phyloP scores from a whole-genome alignment of 1,284 basidiomycete species.

The Tausonia pullulans region DNA sequence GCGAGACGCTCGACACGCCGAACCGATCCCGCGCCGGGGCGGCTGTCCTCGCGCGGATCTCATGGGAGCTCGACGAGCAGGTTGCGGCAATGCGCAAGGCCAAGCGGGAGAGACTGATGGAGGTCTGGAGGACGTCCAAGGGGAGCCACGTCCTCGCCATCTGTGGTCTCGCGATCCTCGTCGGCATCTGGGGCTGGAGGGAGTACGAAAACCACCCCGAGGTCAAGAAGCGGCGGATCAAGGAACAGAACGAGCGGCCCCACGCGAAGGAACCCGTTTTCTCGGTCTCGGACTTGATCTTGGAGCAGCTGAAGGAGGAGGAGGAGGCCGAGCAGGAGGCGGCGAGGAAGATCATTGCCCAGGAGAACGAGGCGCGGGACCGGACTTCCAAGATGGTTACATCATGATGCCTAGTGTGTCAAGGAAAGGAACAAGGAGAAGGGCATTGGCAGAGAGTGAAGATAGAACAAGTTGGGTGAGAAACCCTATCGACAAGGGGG shows the following conservation, averaged over 20 bases:
- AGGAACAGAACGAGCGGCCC: not conserved
- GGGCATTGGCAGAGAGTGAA: not conserved
- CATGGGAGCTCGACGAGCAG: slow-evolving; percentile 21
- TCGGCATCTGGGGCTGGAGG: not conserved
- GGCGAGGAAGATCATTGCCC: not conserved
- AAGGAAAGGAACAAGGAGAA: not conserved
- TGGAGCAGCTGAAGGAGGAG: not conserved
- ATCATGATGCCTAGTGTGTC: not conserved
- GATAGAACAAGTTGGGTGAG: not conserved
- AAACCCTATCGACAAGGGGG: not conserved
- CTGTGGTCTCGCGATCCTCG: not conserved
- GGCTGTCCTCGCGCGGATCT: slow-evolving; percentile 49
- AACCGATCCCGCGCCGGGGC: slow-evolving; percentile 70
- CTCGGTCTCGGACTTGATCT: not conserved
- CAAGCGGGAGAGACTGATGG: not conserved
- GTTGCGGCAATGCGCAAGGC: not conserved
- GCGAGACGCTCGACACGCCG: slow-evolving; percentile 49
- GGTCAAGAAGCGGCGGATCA: not conserved
- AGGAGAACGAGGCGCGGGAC: too few relatives aligned
- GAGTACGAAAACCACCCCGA: not conserved
- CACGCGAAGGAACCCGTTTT: not conserved
- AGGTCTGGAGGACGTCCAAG: not conserved
- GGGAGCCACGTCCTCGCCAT: not conserved
- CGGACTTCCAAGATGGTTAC: not conserved
- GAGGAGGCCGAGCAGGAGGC: not conserved